Evolutionary conservation across 2,329 filamentous ascomycete species (phyloP), one percentile per base, ranked within the genome.

Genomic region (Penicillium sp.): DNA sequence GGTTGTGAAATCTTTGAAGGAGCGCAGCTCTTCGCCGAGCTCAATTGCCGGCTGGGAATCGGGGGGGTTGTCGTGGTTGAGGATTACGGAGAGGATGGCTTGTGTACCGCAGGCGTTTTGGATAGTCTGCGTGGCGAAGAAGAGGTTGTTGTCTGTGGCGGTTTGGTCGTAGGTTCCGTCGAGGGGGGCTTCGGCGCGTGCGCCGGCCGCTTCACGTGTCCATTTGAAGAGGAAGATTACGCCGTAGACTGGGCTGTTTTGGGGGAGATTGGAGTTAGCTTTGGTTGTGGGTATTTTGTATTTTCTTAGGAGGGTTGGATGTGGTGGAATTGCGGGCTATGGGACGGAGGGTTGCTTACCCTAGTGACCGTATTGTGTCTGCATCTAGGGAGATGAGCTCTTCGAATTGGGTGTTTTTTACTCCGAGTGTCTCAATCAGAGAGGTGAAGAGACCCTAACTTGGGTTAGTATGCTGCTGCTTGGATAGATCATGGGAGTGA

Each of bases 141-240:
- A 99, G 68, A 96, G 82, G 60, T 72, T 67, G 62, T 84, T 82
- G 61, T 91, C 87, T 19, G 89, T 81, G 15, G 91, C 91, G 16
- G 81, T 82, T 65, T 86, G 80, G 78, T 97, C 92, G 75, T 91
- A 96, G 34, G 79, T 81, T 60, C 94, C 94, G 73, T 97, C 92
- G 63, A 86, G 84, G 0, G 92, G 92, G 44, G 83, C 83, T 55
- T 85, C 81, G 41, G 82, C 76, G 39, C 85, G 78, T 81, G 88
- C 60, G 86, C 92, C 50, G 85, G 90, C 77, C 90, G 68, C 68
- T 56, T 73, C 72, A 49, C 72, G 72, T 48, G 75, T 74, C 71
- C 73, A 99, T 79, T 97, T 97, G 87, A 99, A 99, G 74, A 99
- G 90, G 78, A 99, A 99, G 71, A 99, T 97, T 65, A 99, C 91